These are phyloP conservation scores for Cytospora schulzeri DNA, from an alignment of 2,329 filamentous ascomycete genomes.

Conservation along the genomic window DNA sequence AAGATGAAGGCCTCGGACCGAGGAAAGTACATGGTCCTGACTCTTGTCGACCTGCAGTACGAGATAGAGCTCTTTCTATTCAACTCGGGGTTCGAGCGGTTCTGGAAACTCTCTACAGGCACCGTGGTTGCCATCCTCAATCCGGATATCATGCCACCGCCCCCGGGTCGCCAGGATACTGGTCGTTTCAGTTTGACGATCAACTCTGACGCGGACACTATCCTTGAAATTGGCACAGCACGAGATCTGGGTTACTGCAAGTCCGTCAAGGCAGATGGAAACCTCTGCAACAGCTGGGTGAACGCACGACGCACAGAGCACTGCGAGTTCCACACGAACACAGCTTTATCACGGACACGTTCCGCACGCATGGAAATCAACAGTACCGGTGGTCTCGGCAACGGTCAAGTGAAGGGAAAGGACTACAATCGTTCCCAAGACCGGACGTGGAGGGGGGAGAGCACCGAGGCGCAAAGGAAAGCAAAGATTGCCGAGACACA, in stretches of 20 bases:
- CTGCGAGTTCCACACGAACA: slow-evolving; percentile 90
- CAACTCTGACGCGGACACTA: slow-evolving; percentile 81
- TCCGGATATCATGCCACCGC: slow-evolving; percentile 86
- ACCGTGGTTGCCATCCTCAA: slow-evolving; percentile 92
- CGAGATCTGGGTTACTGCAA: slow-evolving; percentile 90
- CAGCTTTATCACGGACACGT: slow-evolving; percentile 70
- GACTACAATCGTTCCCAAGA: slow-evolving; percentile 32
- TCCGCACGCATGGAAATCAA: slow-evolving; percentile 78
- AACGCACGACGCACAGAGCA: slow-evolving; percentile 85
- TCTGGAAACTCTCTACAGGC: slow-evolving; percentile 92
- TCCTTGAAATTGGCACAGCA: slow-evolving; percentile 84
- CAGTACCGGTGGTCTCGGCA: slow-evolving; percentile 46
- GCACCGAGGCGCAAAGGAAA: slow-evolving; percentile 38
- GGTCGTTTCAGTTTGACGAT: slow-evolving; percentile 85
- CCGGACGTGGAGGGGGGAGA: slow-evolving; percentile 30
- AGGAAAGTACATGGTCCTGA: slow-evolving; percentile 92
- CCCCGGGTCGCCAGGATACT: slow-evolving; percentile 71
- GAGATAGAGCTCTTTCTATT: slow-evolving; percentile 93
- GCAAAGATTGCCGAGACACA: slow-evolving; percentile 25
- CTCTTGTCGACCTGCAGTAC: slow-evolving; percentile 84
- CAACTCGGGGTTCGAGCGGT: slow-evolving; percentile 84
- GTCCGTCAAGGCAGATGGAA: slow-evolving; percentile 79
- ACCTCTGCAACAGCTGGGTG: slow-evolving; percentile 80
- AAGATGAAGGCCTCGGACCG: slow-evolving; percentile 57
- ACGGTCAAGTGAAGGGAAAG: slow-evolving; percentile 25